Evolutionary conservation across 2,329 filamentous ascomycete genomes (phyloP), one percentile per base, ranked within the genome.

Genomic region (Graphilbum sp.): DNA sequence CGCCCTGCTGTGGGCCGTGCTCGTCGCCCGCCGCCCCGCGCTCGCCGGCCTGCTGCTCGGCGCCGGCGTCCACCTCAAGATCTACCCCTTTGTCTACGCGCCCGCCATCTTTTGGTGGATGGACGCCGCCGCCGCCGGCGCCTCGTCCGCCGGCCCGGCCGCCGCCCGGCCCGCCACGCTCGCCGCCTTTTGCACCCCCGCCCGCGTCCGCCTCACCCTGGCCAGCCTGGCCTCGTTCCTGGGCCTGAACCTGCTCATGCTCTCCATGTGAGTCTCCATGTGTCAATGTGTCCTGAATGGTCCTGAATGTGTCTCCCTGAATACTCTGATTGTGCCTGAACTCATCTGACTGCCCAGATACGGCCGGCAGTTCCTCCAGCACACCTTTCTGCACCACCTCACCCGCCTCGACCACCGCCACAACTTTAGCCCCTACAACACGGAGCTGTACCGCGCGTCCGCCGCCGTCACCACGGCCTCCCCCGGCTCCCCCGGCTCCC

Each of bases 391-490:
- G 42, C 87, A 98, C 60, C 90, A 98, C 56, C 65, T 96, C 43
- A 86, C 79, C 5, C 80, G 90, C 42, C 79, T 94, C 55, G 90
- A 98, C 55, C 90, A 98, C 59, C 79, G 90, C 13, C 90, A 98
- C 62, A 98, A 98, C 62, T 98, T 98, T 61, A 95, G 87, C 10
- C 83, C 86, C 2, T 98, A 96, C 66, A 95, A 94, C 56, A 82
- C 78, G 1, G 69, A 95, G 8, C 70, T 98, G 3, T 94, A 98
- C 55, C 70, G 94, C 32, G 78, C 77, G 36, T 93, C 90, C 0
- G 75, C 82, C 2, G 12, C 38, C 49, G 9, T 35, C 54, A 4
- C 35, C 49, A 25, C 23, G 12, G 5, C 27, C 15, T 29, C 27
- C 8, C 13, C 15, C 8, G 15, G 6, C 27, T n/a, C 27, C 13